Percentiles rank a stretch among this genome's conserved stretches.
phyloP scores from a whole-genome alignment of 371 early-diverging fungal species.

The Massospora cicadina region DNA sequence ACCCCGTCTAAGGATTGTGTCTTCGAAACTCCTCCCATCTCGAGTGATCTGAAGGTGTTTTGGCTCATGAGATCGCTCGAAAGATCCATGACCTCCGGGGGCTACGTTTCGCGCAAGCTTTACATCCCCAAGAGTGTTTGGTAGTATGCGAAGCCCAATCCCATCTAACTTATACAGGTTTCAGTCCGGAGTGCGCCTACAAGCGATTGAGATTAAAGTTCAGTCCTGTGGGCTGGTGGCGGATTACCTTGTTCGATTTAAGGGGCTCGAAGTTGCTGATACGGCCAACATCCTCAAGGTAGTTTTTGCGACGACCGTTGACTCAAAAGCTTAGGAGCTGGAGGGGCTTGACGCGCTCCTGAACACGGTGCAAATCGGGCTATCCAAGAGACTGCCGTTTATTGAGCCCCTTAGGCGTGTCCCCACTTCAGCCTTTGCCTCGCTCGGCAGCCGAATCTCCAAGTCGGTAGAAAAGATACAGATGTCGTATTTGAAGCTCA shows the following conservation, averaged over 20 bases:
- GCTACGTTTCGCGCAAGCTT: constrained; percentile 20
- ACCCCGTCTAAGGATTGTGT: background rate
- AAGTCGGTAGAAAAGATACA: constrained; percentile 19
- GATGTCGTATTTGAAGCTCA: constrained; percentile 11
- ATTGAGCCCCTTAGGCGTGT: constrained; percentile 16
- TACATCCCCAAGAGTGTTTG: constrained; percentile 22
- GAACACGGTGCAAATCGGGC: constrained; percentile 15
- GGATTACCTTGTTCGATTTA: constrained; percentile 9
- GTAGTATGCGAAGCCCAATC: constrained; percentile 19
- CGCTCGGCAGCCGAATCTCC: constrained; percentile 13
- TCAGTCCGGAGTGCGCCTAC: constrained; percentile 7
- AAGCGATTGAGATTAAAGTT: constrained; percentile 9
- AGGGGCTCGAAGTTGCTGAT: background rate
- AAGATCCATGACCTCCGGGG: constrained; percentile 21
- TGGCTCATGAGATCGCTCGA: constrained; percentile 24
- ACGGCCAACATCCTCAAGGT: constrained; percentile 1
- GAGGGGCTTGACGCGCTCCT: constrained; percentile 17
- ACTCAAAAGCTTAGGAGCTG: constrained; percentile 15
- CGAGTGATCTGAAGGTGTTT: constrained; percentile 19
- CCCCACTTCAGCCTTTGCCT: constrained; percentile 1
- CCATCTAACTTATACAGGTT: constrained; percentile 12
- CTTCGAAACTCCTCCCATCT: constrained; percentile 18
- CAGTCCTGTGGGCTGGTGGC: constrained; percentile 7
- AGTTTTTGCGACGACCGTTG: background rate
- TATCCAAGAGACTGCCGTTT: constrained; percentile 20